These are phyloP conservation scores for Russula sp. DNA, from an alignment of 768 basidiomycete genomes.

Conservation along the genomic window DNA sequence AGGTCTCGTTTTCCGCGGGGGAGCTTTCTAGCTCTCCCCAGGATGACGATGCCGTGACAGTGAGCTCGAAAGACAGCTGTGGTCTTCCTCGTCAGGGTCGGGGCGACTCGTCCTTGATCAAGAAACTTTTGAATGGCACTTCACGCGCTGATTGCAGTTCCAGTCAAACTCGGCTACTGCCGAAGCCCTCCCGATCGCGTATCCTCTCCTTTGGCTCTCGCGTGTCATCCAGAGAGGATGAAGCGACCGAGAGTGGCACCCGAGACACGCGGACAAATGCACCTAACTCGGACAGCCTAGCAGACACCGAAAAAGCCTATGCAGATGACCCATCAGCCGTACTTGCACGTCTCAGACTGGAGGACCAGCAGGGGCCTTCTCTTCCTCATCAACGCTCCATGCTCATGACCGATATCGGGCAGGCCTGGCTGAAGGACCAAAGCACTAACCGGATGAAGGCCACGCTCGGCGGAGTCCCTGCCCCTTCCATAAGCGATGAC, in stretches of 20 bases:
- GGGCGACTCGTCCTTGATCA: conserved; percentile 32
- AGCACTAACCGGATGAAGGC: neutral
- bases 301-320: neutral
- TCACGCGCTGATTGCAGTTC: conserved; percentile 6
- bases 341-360: conserved; percentile 18
- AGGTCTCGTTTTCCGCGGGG: conserved; percentile 46
- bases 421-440: conserved; percentile 21
- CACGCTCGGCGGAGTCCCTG: neutral
- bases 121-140: conserved; percentile 3
- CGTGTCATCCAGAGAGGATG: conserved; percentile 4
- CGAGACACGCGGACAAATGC: neutral
- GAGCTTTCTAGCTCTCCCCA: conserved; percentile 37
- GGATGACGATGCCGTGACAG: conserved; percentile 71
- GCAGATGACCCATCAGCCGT: conserved; percentile 10
- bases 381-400: conserved; percentile 7
- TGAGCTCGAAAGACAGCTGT: conserved; percentile 61
- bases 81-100: conserved; percentile 14
- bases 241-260: neutral
- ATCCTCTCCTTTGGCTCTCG: conserved; percentile 12
- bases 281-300: neutral
- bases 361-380: neutral
- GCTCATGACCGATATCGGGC: conserved; percentile 6
- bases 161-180: neutral
- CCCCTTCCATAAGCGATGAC: conserved; percentile 19
- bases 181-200: conserved; percentile 16